Evolutionary conservation across 345 rosid genomes (phyloP).

Genomic region (Hirschfeldia incana): DNA sequence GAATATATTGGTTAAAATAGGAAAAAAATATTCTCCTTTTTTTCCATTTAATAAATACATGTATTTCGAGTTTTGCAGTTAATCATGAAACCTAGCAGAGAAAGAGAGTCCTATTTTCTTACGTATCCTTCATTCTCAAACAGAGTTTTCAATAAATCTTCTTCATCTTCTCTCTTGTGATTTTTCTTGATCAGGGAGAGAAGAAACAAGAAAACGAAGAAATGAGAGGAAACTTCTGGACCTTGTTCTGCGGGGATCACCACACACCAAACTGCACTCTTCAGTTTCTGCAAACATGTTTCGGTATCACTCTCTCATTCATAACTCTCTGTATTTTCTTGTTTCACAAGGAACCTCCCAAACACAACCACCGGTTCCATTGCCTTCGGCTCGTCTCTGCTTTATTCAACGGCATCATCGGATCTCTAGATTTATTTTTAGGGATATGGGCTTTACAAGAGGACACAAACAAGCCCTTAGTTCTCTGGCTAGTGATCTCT

Average conservation of each 20-base stretch:
- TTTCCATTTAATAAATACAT: neutral
- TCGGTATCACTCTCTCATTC: slow-evolving; percentile 51
- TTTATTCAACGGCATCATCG: slow-evolving; percentile 59
- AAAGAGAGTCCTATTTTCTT: neutral
- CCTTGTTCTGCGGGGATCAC: slow-evolving; percentile 56
- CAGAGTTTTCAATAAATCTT: neutral
- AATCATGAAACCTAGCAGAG: neutral
- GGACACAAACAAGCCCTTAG: slow-evolving; percentile 51
- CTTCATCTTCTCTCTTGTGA: slow-evolving; percentile 1
- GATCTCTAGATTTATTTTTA: slow-evolving; percentile 53
- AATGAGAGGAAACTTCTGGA: slow-evolving; percentile 55
- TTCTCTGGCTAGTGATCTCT: slow-evolving; percentile 50
- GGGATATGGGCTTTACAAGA: slow-evolving; percentile 66
- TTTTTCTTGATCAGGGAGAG: neutral
- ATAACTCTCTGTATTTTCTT: slow-evolving; percentile 46
- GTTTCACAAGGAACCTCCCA: slow-evolving; percentile 44
- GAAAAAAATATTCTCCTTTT: neutral
- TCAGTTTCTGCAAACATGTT: slow-evolving; percentile 51
- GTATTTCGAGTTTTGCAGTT: neutral
- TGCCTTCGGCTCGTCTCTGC: slow-evolving; percentile 51
- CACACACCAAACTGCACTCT: slow-evolving; percentile 55
- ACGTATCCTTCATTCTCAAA: neutral
- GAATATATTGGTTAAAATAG: neutral
- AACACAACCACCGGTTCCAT: slow-evolving; percentile 26
- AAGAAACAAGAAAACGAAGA: neutral